phyloP scores from a whole-genome alignment of 805 yeast genomes.

The Lipomyces chichibuensis region DNA sequence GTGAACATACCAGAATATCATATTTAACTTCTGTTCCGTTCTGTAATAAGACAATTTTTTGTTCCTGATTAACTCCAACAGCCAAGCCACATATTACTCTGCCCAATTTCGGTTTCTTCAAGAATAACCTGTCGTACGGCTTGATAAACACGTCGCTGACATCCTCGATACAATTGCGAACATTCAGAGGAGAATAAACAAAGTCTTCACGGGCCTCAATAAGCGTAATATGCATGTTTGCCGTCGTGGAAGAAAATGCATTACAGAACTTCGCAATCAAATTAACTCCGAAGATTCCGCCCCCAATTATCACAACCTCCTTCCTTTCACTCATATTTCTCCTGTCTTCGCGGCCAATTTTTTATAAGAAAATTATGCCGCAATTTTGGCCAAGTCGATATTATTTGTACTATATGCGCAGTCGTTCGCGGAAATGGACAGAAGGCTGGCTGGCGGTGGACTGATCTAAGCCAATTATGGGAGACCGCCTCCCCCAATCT shows the following conservation, averaged over 20 bases:
- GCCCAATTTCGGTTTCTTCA: slow-evolving; percentile 20
- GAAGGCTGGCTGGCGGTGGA: no score
- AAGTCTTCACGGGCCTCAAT: slow-evolving; percentile 22
- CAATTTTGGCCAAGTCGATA: background rate
- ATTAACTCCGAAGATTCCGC: slow-evolving; percentile 24
- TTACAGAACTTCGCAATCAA: slow-evolving; percentile 1
- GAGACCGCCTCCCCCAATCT: no score
- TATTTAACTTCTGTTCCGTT: slow-evolving; percentile 14
- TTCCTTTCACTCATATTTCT: background rate
- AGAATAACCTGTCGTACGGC: slow-evolving; percentile 25
- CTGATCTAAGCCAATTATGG: no score
- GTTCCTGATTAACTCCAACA: slow-evolving; percentile 13
- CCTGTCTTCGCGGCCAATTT: background rate
- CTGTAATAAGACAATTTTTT: slow-evolving; percentile 15
- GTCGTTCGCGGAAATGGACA: background rate
- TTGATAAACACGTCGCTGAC: slow-evolving; percentile 17
- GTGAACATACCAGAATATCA: slow-evolving; percentile 12
- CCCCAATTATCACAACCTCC: slow-evolving; percentile 28
- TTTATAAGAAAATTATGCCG: background rate
- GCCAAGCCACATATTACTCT: slow-evolving; percentile 14
- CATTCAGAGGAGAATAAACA: slow-evolving; percentile 20
- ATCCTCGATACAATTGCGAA: slow-evolving; percentile 25
- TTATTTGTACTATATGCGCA: background rate
- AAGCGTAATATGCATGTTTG: slow-evolving; percentile 18
- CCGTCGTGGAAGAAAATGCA: background rate